A percentile compares a stretch with the other conserved stretches of the same genome.
Evolutionary conservation across 805 yeast species (phyloP).

Genomic region (Candida insectorum): DNA sequence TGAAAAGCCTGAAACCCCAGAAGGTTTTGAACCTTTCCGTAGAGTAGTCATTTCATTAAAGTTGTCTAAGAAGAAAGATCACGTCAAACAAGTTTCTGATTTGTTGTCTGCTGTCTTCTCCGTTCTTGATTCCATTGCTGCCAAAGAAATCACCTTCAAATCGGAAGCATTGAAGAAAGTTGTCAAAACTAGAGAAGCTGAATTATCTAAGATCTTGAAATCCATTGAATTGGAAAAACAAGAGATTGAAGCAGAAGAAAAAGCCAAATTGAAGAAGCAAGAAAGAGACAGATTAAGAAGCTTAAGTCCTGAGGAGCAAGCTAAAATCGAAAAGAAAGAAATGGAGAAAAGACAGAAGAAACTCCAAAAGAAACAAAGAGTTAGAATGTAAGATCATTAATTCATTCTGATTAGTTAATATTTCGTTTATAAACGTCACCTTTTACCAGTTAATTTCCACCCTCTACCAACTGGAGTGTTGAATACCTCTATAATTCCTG

Average conservation of each 20-base stretch:
- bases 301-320: slow-evolving; percentile 74
- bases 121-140: slow-evolving; percentile 57
- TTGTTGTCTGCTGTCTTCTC: slow-evolving; percentile 55
- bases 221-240: slow-evolving; percentile 59
- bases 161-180: slow-evolving; percentile 76
- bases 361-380: slow-evolving; percentile 58
- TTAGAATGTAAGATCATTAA: slow-evolving; percentile 23
- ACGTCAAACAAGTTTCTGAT: slow-evolving; percentile 46
- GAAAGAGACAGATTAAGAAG: slow-evolving; percentile 56
- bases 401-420: not conserved
- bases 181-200: slow-evolving; percentile 72
- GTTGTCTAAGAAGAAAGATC: slow-evolving; percentile 47
- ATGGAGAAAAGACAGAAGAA: slow-evolving; percentile 80
- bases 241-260: slow-evolving; percentile 68
- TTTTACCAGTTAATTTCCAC: slow-evolving; percentile 53
- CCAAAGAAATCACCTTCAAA: slow-evolving; percentile 52
- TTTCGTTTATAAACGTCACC: slow-evolving; percentile 17
- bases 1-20: slow-evolving; percentile 62
- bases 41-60: slow-evolving; percentile 54
- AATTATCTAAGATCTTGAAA: slow-evolving; percentile 66
- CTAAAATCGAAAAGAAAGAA: slow-evolving; percentile 73
- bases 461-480: slow-evolving; percentile 55
- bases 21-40: slow-evolving; percentile 53
- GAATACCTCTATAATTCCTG: slow-evolving; percentile 51
- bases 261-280: slow-evolving; percentile 64